Conservation (phyloP, 2,329 filamentous ascomycete genomes). For the Claviceps fusiformis region DNA sequence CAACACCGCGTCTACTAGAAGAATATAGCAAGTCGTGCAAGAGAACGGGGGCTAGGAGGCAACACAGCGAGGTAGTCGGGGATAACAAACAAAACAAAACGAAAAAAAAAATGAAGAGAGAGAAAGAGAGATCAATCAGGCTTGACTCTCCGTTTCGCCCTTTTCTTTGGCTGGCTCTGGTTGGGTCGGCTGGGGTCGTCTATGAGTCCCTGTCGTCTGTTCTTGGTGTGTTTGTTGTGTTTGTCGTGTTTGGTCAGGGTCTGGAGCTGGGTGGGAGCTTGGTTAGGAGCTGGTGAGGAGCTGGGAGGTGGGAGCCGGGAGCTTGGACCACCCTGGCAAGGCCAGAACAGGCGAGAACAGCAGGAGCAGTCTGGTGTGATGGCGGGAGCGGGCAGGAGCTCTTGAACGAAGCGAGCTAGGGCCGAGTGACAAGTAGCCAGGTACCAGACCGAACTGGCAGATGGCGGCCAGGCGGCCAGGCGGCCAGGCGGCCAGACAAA, state of each 20-base stretch:
- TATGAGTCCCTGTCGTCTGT: not conserved
- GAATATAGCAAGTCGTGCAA: not conserved
- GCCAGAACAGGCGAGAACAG: not conserved
- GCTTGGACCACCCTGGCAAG: slow-evolving; percentile 1
- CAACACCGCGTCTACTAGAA: not conserved
- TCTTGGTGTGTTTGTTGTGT: not conserved
- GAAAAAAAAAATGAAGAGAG: not conserved
- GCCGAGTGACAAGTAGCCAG: not conserved
- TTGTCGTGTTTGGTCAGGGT: not conserved
- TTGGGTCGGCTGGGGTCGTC: not conserved
- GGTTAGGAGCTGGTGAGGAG: not conserved
- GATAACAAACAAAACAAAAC: not conserved
- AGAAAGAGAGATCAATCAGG: not conserved
- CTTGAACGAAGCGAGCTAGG: not conserved
- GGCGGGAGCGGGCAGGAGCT: not conserved
- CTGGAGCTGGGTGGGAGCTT: no score
- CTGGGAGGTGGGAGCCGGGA: not conserved
- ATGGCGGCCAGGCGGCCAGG: no score
- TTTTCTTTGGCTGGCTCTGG: not conserved
- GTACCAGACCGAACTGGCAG: not conserved
- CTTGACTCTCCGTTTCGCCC: not conserved
- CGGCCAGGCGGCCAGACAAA: no score
- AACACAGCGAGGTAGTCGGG: no score
- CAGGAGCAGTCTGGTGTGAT: not conserved
- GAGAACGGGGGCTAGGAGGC: not conserved